These are phyloP conservation scores for Butyriboletus loyo DNA, from an alignment of 768 basidiomycete species.

Conservation along the genomic window DNA sequence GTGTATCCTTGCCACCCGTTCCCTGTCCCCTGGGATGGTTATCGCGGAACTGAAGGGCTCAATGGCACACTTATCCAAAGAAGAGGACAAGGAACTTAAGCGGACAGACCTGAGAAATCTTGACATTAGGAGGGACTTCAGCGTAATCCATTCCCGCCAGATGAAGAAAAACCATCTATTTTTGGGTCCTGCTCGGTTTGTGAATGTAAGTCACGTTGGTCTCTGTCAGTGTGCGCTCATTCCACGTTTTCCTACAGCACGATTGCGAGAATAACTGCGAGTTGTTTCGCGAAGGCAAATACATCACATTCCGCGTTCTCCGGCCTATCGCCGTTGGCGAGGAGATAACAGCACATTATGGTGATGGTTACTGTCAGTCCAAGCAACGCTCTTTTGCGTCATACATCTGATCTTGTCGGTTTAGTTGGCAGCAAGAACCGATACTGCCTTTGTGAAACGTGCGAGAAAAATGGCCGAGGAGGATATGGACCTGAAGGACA, in stretches of 20 bases:
- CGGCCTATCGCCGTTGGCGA: slow-evolving; percentile 76
- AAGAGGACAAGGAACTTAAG: slow-evolving; percentile 84
- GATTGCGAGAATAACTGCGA: slow-evolving; percentile 90
- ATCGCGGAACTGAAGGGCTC: slow-evolving; percentile 88
- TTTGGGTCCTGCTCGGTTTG: slow-evolving; percentile 88
- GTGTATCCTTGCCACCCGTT: slow-evolving; percentile 80
- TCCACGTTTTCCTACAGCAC: slow-evolving; percentile 49
- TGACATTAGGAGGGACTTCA: slow-evolving; percentile 83
- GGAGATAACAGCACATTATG: slow-evolving; percentile 88
- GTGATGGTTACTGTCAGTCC: slow-evolving; percentile 83
- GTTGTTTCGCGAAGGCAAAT: slow-evolving; percentile 82
- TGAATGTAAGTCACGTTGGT: slow-evolving; percentile 61
- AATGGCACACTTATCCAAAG: slow-evolving; percentile 83
- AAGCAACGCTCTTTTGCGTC: slow-evolving; percentile 19
- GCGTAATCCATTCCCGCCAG: slow-evolving; percentile 87
- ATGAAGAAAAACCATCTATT: slow-evolving; percentile 92
- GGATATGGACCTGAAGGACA: slow-evolving; percentile 64
- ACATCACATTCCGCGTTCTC: slow-evolving; percentile 85
- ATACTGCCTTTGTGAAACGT: slow-evolving; percentile 83
- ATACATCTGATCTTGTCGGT: slow-evolving; percentile 28
- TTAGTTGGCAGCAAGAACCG: slow-evolving; percentile 66
- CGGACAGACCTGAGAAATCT: slow-evolving; percentile 67
- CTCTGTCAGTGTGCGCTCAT: background rate
- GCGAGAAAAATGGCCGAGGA: slow-evolving; percentile 71
- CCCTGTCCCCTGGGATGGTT: slow-evolving; percentile 63